Evolutionary conservation across 1,139 yeast species (phyloP).

Genomic region (Geotrichum histeridarum): DNA sequence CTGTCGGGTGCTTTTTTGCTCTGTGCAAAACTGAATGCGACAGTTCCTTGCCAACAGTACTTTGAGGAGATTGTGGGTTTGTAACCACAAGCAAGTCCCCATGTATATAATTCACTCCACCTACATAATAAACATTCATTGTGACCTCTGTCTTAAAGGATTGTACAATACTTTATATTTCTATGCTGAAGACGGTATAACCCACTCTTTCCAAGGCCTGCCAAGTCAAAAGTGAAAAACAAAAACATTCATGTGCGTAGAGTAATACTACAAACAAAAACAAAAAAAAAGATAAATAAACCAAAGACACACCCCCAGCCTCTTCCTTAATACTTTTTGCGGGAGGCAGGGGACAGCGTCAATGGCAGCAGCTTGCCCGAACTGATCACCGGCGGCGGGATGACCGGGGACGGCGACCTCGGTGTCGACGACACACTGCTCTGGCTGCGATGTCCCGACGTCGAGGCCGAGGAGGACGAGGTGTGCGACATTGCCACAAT

Average conservation of each 20-base stretch:
- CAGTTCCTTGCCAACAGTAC: constrained; percentile 73
- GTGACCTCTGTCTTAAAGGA: too few species aligned
- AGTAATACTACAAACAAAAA: background rate
- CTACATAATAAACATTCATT: background rate
- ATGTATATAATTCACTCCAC: background rate
- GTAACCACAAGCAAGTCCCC: background rate
- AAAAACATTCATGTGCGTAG: background rate
- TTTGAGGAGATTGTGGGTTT: constrained; percentile 70
- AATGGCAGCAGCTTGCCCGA: constrained; percentile 1
- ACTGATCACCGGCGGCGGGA: background rate
- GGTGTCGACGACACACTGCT: background rate
- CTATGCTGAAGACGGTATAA: background rate
- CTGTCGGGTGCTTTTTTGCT: constrained; percentile 86
- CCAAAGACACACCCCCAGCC: background rate
- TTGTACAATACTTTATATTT: too few species aligned
- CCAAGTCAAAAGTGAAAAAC: background rate
- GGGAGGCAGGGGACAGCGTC: constrained; percentile 2
- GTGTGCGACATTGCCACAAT: constrained; percentile 21
- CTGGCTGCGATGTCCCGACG: background rate
- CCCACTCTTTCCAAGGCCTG: background rate
- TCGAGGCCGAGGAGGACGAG: background rate
- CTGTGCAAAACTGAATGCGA: constrained; percentile 80
- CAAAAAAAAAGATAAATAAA: background rate
- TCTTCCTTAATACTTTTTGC: background rate
- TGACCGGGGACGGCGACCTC: constrained; percentile 2